Base-by-base conservation (phyloP, 1,284 basidiomycete species). In the Malassezia japonica region DNA sequence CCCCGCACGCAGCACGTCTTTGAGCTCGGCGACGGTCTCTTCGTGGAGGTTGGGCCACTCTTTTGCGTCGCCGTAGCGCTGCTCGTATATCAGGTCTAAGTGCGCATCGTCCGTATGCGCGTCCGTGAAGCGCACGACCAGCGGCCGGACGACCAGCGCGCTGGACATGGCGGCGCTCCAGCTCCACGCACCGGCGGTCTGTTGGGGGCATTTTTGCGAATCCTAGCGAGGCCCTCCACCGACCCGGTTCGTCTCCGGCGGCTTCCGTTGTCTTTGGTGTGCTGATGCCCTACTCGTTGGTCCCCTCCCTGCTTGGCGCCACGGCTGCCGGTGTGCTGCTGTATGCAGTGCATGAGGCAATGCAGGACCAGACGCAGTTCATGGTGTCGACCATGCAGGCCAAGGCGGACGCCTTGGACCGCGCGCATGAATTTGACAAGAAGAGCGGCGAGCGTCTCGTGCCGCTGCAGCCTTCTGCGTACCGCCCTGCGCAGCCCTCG, bases 61-160 rank as follows among this genome's bases (percentile, higher is more conserved):
- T 8, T 37, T 15, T 13, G 16, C 40, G 2, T 32, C 32, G 16
- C 21, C 10, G 13, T 4, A 6, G 7, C 9, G 7, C 2, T 41
- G 40, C 24, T 48, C 51, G 24, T 54, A 54, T 4, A 54, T 21
- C 6, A 54, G 46, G 27, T 48, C 40, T 1, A 48, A n/a, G 29
- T 54, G 51, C 28, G 31, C 51, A 24, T 54, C 51, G 10, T 48
- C 51, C n/a, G 36, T 29, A 21, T 23, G 32, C 21, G 45, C 33
- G 15, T 54, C 51, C 10, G 51, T 48, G 20, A 54, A 54, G 8
- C 51, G 51, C 23, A 54, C 51, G 24, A 54, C 46, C 15, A 54
- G 23, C 18, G 51, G 51, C 16, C 51, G 46, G 27, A 54, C 34
- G 13, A 21, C 25, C 25, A 54, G 42, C n/a, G 20, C 24, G 2